Base-by-base conservation (phyloP, 2,329 filamentous ascomycete genomes). In the Colletotrichum shisoi region DNA sequence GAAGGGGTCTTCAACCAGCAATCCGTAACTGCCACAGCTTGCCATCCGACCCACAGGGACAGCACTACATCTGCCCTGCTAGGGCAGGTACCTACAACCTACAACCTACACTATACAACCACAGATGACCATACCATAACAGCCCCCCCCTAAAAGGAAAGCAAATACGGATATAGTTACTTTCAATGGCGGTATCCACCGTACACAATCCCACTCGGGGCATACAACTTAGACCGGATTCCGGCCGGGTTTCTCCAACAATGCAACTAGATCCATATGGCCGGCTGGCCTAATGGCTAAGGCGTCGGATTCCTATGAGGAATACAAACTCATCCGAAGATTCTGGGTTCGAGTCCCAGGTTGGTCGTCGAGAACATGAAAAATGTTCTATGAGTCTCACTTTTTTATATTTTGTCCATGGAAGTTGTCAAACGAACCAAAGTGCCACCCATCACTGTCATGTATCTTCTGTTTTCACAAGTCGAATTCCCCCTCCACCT, bases 331-430 rank as follows among this genome's bases (percentile, higher is more conserved):
- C 58, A 61, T 61, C 65, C 63, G 65, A 68, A 68, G 65, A 56
- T 68, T 68, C 61, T 68, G 65, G 65, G 65, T 68, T 68, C 65
- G 65, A 68, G 65, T 68, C 65, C 65, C 65, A 65, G 61, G 65
- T 68, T 65, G 65, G 65, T 68, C 65, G 62, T 59, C 46, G 56
- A 46, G 44, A 48, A 48, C 45, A 21, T 58, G 56, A 58, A 27
- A 45, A 58, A 34, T 37, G 56, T 46, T 48, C 51, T 24, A 27
- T 37, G 56, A 58, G 53, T 59, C n/a, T 3, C 1, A 6, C n/a
- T 12, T 21, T 54, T 64, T 34, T 54, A 13, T 2, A 1, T 39
- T n/a, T 19, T 39, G 12, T 5, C 5, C 39, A 4, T 7, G 7
- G 1, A 8, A 0, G 2, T 9, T 34, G 31, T 34, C 2, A 34